These are phyloP conservation scores for Phytophthora hibernalis DNA, from an alignment of 352 stramenopile species.

Conservation along the genomic window DNA sequence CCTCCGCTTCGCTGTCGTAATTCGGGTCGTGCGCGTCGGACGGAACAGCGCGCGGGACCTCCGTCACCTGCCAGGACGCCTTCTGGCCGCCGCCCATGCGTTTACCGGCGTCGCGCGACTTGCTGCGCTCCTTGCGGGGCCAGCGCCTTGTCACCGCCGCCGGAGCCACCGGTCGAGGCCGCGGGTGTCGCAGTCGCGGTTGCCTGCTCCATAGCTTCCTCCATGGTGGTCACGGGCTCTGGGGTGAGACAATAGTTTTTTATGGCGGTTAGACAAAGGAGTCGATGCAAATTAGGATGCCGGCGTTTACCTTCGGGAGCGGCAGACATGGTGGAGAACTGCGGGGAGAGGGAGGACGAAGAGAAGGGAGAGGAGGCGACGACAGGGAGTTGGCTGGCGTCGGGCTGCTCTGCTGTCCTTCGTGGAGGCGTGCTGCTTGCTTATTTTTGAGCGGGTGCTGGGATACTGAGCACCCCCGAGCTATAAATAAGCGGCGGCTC, in stretches of 20 bases:
- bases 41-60: constrained; percentile 69
- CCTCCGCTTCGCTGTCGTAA: constrained; percentile 93
- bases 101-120: constrained; percentile 87
- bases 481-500: background rate
- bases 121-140: constrained; percentile 82
- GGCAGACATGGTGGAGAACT: constrained; percentile 33
- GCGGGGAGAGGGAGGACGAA: background rate
- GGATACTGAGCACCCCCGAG: constrained; percentile 18
- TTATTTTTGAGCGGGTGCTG: constrained; percentile 6
- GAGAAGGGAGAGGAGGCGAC: constrained; percentile 20
- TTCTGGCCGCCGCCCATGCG: constrained; percentile 90
- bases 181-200: constrained; percentile 6
- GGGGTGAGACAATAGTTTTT: background rate
- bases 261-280: background rate
- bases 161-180: constrained; percentile 19
- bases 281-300: background rate
- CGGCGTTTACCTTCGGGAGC: constrained; percentile 28
- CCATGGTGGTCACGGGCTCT: constrained; percentile 31
- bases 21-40: constrained; percentile 93
- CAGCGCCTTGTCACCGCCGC: constrained; percentile 61
- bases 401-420: constrained; percentile 30
- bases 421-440: constrained; percentile 5
- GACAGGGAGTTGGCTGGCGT: constrained; percentile 17
- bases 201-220: constrained; percentile 29
- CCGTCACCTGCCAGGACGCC: constrained; percentile 82